Conservation (phyloP, 352 stramenopile genomes). For the Pythium vanterpoolii region DNA sequence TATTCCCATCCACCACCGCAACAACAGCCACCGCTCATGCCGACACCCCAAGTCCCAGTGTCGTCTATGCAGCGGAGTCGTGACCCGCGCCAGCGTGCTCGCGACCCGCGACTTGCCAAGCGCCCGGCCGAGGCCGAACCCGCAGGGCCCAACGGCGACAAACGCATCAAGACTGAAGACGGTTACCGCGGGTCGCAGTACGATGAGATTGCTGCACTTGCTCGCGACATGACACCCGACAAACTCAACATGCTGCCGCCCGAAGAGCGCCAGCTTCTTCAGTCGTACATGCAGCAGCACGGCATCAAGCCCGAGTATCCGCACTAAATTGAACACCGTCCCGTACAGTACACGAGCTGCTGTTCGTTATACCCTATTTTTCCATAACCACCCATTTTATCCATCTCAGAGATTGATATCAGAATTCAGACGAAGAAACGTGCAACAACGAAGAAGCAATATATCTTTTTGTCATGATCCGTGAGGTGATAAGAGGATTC, state of each 20-base stretch:
- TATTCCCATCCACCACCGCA: conserved; percentile 2
- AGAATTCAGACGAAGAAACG: no score
- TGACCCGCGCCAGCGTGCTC: conserved; percentile 43
- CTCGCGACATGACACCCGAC: conserved; percentile 75
- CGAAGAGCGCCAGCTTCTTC: conserved; percentile 73
- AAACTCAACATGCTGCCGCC: conserved; percentile 78
- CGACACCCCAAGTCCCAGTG: conserved; percentile 13
- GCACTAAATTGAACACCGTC: neutral
- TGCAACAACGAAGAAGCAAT: neutral
- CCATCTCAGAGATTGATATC: no score
- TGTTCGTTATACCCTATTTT: neutral
- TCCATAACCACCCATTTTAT: neutral
- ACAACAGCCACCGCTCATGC: conserved; percentile 20
- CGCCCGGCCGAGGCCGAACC: conserved; percentile 14
- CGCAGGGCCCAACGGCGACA: conserved; percentile 13
- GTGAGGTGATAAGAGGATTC: neutral
- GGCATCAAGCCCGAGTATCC: conserved; percentile 37
- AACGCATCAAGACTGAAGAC: conserved; percentile 26
- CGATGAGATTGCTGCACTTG: conserved; percentile 64
- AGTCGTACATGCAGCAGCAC: conserved; percentile 83
- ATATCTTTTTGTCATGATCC: neutral
- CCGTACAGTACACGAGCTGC: neutral
- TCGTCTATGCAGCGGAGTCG: conserved; percentile 29
- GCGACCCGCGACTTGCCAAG: conserved; percentile 60
- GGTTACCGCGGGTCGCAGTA: conserved; percentile 31